Base-by-base conservation (phyloP, 352 stramenopile species). In the Phytophthora agathidicida region DNA sequence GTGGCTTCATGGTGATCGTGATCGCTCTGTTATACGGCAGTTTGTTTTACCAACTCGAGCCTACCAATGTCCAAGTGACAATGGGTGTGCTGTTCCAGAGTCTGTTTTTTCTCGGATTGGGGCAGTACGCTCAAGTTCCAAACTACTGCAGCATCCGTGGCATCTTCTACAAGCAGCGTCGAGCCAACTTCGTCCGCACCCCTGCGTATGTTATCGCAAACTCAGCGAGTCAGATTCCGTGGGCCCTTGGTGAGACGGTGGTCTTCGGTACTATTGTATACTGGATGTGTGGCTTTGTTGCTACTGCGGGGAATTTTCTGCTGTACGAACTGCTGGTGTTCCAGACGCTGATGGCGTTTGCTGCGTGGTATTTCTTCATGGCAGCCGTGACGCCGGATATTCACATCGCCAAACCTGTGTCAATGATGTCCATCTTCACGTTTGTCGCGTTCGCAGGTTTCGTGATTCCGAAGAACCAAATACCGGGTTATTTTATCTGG, bases 71-170 rank as follows among this genome's bases (percentile, higher is more conserved):
- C 17, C 71, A 85, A 59, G 51, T 86, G 9, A 64, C 89, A n/a
- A 69, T 97, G 38, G 89, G 92, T 37, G 64, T 97, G 19, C 46
- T 97, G n/a, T 97, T 97, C 53, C 84, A 90, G 43, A 81, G 68
- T 49, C 71, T 86, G 17, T 87, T 97, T 55, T 96, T 94, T 50
- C 63, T 94, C n/a, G n/a, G n/a, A n/a, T n/a, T 1, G 83, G 84
- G 85, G 5, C 75, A 86, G 20, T 88, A 90, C 32, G 55, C 87
- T 7, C 78, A 93, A 33, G 61, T 98, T 19, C 76, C 86, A 11
- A 74, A 73, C 24, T 89, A 96, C 41, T 86, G 96, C 65, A 67
- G 72, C 20, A n/a, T n/a, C 8, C 80, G 79, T 11, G 55, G 38
- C 0, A 66, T 92, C 10, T 97, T 94, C 61, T 96, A 96, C 24